Conservation (phyloP, 768 basidiomycete genomes). For the Mrakia hoshinonis region DNA sequence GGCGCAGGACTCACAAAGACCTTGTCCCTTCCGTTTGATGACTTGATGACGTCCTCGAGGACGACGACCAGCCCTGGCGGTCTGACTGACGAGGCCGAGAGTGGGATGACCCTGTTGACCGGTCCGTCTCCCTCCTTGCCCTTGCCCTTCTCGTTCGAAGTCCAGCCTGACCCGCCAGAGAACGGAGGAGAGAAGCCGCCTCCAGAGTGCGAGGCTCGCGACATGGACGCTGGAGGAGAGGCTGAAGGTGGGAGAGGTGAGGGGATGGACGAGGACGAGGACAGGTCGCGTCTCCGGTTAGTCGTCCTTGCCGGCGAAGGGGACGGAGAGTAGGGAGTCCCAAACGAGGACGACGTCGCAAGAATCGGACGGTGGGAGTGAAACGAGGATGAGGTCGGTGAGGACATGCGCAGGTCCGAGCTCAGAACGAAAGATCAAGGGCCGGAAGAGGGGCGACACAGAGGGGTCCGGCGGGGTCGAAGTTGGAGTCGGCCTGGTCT, state of each 20-base stretch:
- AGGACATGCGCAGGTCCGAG: neutral
- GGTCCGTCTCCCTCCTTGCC: neutral
- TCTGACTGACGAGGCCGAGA: neutral
- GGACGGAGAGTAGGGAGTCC: neutral
- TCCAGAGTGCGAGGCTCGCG: neutral
- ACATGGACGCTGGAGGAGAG: neutral
- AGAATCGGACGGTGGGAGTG: neutral
- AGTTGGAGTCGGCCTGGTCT: neutral
- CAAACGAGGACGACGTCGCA: neutral
- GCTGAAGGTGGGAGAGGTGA: neutral
- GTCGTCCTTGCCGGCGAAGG: neutral
- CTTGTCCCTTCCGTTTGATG: constrained; percentile 12
- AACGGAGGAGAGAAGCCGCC: neutral
- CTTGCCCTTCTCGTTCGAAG: constrained; percentile 2
- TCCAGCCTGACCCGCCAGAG: neutral
- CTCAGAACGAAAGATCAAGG: neutral
- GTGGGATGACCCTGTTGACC: neutral
- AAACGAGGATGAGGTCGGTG: constrained; percentile 2
- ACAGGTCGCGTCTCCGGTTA: neutral
- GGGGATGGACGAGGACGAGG: neutral
- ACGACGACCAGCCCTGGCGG: neutral
- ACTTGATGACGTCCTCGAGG: neutral
- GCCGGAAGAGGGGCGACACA: neutral
- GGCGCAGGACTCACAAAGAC: neutral
- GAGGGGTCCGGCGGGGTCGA: neutral